phyloP scores from a whole-genome alignment of 2,329 filamentous ascomycete species.

The Aspergillus felis region DNA sequence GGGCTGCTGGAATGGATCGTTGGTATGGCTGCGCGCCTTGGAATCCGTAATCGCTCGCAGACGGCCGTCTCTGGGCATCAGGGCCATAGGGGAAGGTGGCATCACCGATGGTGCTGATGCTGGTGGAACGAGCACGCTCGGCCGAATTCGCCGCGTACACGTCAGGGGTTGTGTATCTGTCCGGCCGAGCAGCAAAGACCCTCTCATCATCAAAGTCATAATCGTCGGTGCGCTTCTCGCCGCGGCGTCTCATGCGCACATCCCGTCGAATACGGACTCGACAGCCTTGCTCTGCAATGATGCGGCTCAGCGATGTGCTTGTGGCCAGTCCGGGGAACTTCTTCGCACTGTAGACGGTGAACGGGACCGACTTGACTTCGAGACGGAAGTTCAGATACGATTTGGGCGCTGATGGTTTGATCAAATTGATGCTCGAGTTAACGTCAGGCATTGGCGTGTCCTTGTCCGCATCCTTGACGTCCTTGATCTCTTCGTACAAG shows the following conservation, averaged over 20 bases:
- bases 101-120: conserved; percentile 53
- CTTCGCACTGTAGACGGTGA: conserved; percentile 92
- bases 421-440: conserved; percentile 22
- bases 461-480: conserved; percentile 70
- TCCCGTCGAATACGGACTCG: conserved; percentile 93
- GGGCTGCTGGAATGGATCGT: conserved; percentile 34
- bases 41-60: conserved; percentile 44
- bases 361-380: conserved; percentile 82
- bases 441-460: conserved; percentile 43
- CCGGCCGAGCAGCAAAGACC: conserved; percentile 41
- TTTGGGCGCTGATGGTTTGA: conserved; percentile 42
- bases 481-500: conserved; percentile 89
- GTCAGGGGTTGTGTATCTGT: conserved; percentile 50
- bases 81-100: conserved; percentile 39
- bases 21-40: conserved; percentile 31
- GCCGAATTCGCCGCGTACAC: conserved; percentile 43
- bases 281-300: conserved; percentile 93
- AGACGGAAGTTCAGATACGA: conserved; percentile 76
- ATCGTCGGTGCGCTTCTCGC: conserved; percentile 64
- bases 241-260: conserved; percentile 83
- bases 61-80: conserved; percentile 46
- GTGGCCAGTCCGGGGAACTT: conserved; percentile 93
- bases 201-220: conserved; percentile 63
- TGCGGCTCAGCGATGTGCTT: conserved; percentile 82
- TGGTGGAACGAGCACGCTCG: conserved; percentile 58